phyloP scores from a whole-genome alignment of 140 eudicot genomes.

The Senecio squalidus region DNA sequence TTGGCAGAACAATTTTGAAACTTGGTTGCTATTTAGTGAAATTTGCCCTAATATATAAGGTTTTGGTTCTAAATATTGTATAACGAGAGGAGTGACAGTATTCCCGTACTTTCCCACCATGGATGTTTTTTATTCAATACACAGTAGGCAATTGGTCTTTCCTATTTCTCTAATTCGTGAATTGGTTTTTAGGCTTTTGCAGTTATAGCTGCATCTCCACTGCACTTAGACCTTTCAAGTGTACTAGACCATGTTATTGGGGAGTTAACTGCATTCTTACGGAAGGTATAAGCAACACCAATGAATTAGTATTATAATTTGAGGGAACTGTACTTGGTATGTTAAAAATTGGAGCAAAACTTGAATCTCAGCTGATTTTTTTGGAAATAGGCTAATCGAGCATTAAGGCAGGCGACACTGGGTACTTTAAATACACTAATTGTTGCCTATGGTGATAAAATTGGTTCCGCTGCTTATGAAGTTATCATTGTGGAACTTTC shows the following conservation, averaged over 20 bases:
- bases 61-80: no score
- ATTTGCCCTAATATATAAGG: no score
- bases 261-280: conserved; percentile 87
- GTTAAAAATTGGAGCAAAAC: not conserved
- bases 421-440: conserved; percentile 87
- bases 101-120: no score
- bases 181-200: conserved; percentile 78
- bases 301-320: not conserved
- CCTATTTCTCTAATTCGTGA: not conserved
- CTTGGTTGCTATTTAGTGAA: no score
- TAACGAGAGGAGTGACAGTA: no score
- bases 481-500: conserved; percentile 90
- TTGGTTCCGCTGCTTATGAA: conserved; percentile 91
- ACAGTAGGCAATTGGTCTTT: no score
- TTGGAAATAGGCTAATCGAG: conserved; percentile 83
- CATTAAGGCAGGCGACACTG: conserved; percentile 92
- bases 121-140: no score
- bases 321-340: conserved; percentile 1
- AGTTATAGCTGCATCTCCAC: conserved; percentile 92
- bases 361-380: conserved; percentile 9
- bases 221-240: conserved; percentile 83
- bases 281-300: conserved; percentile 57
- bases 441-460: conserved; percentile 89
- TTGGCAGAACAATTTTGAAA: no score
- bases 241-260: conserved; percentile 87